Base-by-base conservation (phyloP, 2,329 filamentous ascomycete genomes). In the Talaromyces verruculosus region DNA sequence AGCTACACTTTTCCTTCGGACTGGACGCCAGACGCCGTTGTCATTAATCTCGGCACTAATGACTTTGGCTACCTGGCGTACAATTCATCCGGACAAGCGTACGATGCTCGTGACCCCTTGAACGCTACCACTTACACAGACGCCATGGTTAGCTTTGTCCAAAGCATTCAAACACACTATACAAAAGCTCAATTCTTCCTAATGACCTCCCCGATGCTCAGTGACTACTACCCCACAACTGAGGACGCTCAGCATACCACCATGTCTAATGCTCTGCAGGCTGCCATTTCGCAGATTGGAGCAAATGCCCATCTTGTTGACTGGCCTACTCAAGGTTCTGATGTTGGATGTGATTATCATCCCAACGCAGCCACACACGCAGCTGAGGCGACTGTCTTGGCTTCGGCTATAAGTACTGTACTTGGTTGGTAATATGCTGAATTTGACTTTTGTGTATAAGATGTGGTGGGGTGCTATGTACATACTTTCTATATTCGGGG, bases 171-270 rank as follows among this genome's bases (percentile, higher is more conserved):
- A 22, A 19, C 3, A n/a, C 63, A 65, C 25, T 65, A 65, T 41
- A 13, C 30, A 1, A 10, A 51, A 7, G 55, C 63, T 2, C n/a
- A 59, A 49, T 60, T 65, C 35, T 65, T 65, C 39, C n/a, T 65
- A 30, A 55, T 65, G 25, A 65, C 53, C 8, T 65, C 63, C n/a
- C 63, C 63, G 11, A 65, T 65, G 63, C 63, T 65, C 17, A 65
- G 55, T 51, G 55, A 65, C 39, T 22, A 3, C 5, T 65, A 37
- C 25, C 63, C 63, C 5, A 65, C 53, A 3, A 22, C 63, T n/a
- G 33, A 25, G 22, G 53, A 59, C 15, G 63, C 53, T 35, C 63
- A 65, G 33, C 53, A 65, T 47, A 65, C 63, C 5, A 65, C 63
- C 10, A 28, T 47, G 63, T 65, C 19, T 0, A 39, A 65, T 33